phyloP scores from a whole-genome alignment of 129 eudicot species.

The Erigeron canadensis region DNA sequence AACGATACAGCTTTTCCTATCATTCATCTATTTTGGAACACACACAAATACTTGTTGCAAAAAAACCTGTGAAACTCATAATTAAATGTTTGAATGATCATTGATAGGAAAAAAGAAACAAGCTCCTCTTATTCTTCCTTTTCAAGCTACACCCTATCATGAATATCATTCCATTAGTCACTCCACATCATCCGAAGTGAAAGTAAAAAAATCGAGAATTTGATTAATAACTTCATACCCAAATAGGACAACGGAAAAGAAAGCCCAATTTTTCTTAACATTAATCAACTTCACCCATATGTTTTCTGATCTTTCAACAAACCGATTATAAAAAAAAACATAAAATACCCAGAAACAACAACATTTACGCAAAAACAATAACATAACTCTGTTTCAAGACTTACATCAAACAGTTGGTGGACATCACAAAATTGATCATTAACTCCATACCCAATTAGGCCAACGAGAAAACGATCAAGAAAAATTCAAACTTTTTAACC shows the following conservation, averaged over 20 bases:
- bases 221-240: not conserved
- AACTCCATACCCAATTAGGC: not conserved
- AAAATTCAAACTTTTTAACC: not conserved
- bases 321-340: not conserved
- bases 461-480: not conserved
- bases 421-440: conserved; percentile 21
- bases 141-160: not conserved
- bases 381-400: conserved; percentile 34
- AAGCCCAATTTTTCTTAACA: not conserved
- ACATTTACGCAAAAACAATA: not conserved
- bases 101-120: conserved; percentile 14
- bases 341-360: not conserved
- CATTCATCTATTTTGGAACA: not conserved
- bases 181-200: conserved; percentile 12
- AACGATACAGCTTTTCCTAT: not conserved
- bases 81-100: not conserved
- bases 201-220: not conserved
- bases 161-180: conserved; percentile 4
- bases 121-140: conserved; percentile 11
- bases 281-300: not conserved
- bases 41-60: not conserved
- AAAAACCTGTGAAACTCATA: not conserved
- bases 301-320: not conserved
- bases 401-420: conserved; percentile 47
- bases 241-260: not conserved